Conservation (phyloP, 2,329 filamentous ascomycete genomes). For the Keithomyces neogunnii region DNA sequence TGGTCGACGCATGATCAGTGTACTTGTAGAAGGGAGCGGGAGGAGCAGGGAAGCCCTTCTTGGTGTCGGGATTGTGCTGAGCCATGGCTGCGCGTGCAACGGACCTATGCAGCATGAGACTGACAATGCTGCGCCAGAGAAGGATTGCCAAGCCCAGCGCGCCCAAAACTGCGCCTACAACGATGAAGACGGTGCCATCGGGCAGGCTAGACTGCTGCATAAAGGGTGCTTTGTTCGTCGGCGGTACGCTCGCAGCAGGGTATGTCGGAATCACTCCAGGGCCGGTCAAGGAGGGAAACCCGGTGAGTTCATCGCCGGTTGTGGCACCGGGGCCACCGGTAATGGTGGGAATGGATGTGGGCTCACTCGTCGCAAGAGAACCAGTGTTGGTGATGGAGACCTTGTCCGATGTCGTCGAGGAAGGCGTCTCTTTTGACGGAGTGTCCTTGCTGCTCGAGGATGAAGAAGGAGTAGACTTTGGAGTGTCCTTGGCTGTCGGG, state of each 20-base stretch:
- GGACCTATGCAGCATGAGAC: slow-evolving; percentile 84
- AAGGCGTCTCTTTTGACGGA: background rate
- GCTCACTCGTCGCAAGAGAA: background rate
- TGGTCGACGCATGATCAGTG: slow-evolving; percentile 48
- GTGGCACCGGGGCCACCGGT: slow-evolving; percentile 11
- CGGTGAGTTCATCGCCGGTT: slow-evolving; percentile 17
- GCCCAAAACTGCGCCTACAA: slow-evolving; percentile 79
- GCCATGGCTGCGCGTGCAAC: slow-evolving; percentile 78
- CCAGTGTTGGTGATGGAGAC: slow-evolving; percentile 14
- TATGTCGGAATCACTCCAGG: slow-evolving; percentile 42
- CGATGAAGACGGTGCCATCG: slow-evolving; percentile 93
- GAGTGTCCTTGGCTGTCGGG: slow-evolving; percentile 1
- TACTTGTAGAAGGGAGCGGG: slow-evolving; percentile 58
- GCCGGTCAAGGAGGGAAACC: slow-evolving; percentile 34
- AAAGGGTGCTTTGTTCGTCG: slow-evolving; percentile 76
- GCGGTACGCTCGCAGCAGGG: slow-evolving; percentile 69
- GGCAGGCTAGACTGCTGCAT: slow-evolving; percentile 82
- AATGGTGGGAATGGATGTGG: slow-evolving; percentile 12
- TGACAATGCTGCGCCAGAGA: slow-evolving; percentile 79
- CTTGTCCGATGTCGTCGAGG: slow-evolving; percentile 1
- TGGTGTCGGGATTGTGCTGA: slow-evolving; percentile 61
- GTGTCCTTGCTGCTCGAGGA: background rate
- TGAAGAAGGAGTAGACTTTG: slow-evolving; percentile 3
- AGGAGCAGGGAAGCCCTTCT: slow-evolving; percentile 53
- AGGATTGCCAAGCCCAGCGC: slow-evolving; percentile 75